Percentiles rank a stretch among this genome's conserved stretches.
phyloP scores from a whole-genome alignment of 768 basidiomycete species.

The Amylocystis lapponica region DNA sequence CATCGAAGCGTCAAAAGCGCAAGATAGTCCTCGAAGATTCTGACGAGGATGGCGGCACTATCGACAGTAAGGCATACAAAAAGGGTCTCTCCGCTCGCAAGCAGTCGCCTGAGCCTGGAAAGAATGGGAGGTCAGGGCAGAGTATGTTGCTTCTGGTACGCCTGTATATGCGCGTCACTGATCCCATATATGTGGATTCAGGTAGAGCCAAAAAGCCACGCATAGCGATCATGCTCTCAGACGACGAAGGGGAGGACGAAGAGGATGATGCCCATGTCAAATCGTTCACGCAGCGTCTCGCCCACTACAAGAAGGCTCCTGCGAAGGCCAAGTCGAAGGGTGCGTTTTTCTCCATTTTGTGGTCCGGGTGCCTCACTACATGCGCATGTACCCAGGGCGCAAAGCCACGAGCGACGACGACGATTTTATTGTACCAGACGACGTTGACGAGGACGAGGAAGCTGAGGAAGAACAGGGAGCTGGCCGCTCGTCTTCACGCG shows the following conservation, averaged over 20 bases:
- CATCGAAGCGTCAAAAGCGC: constrained; percentile 30
- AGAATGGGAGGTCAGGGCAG: too few relatives aligned
- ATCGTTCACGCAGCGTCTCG: constrained; percentile 55
- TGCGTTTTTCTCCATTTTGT: not conserved
- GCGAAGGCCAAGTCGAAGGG: constrained; percentile 29
- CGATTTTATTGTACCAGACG: constrained; percentile 66
- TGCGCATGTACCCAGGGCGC: constrained; percentile 26
- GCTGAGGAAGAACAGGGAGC: constrained; percentile 20
- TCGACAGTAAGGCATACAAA: constrained; percentile 11
- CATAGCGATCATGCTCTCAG: constrained; percentile 35
- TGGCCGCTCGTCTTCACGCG: constrained; percentile 45
- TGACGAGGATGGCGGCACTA: constrained; percentile 46
- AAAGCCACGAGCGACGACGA: constrained; percentile 50
- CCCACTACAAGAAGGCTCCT: constrained; percentile 62
- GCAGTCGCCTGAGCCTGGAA: constrained; percentile 9
- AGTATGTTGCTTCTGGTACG: not conserved
- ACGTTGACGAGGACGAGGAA: constrained; percentile 54
- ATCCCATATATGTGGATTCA: constrained; percentile 27
- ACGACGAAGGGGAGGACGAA: constrained; percentile 48
- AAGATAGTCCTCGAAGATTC: constrained; percentile 67
- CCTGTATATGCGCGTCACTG: not conserved
- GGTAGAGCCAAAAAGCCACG: constrained; percentile 56
- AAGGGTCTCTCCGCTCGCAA: constrained; percentile 8
- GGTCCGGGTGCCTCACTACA: constrained; percentile 1
- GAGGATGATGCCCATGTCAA: constrained; percentile 27